A percentile compares a stretch with the other conserved stretches of the same genome.
Evolutionary conservation across 352 stramenopile genomes (phyloP).

Genomic region (Aphanomyces euteiches): DNA sequence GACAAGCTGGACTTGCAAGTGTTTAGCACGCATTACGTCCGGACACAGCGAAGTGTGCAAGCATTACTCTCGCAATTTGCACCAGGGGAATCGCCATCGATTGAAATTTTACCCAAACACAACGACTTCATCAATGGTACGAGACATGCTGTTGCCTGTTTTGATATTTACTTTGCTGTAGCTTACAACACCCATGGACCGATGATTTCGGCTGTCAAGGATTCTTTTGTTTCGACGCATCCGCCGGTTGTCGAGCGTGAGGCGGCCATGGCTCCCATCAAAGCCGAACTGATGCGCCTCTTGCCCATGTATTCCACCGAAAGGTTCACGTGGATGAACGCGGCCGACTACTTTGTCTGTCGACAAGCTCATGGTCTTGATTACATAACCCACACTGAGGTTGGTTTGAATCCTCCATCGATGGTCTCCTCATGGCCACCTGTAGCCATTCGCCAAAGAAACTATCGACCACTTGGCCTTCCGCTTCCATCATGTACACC

Average conservation of each 20-base stretch:
- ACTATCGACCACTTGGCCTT: constrained; percentile 53
- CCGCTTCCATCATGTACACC: constrained; percentile 61
- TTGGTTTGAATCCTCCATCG: constrained; percentile 38
- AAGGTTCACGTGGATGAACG: constrained; percentile 66
- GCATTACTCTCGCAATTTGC: constrained; percentile 55
- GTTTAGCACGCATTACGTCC: constrained; percentile 45
- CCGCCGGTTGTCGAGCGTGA: constrained; percentile 49
- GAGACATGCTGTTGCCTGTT: background rate
- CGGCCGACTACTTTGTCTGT: constrained; percentile 73
- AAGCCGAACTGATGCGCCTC: constrained; percentile 48
- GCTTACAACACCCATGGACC: constrained; percentile 12
- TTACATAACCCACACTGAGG: constrained; percentile 52
- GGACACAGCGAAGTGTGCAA: constrained; percentile 76
- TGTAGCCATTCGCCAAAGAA: constrained; percentile 4
- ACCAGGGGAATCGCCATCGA: constrained; percentile 33
- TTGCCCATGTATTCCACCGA: constrained; percentile 49
- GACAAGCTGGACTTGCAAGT: constrained; percentile 3
- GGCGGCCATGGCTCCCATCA: constrained; percentile 47
- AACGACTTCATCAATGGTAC: constrained; percentile 80
- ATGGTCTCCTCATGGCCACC: background rate
- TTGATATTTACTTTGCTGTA: background rate
- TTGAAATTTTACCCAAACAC: constrained; percentile 59
- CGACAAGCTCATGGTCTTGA: constrained; percentile 50
- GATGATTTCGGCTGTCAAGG: constrained; percentile 56
- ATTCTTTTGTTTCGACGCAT: constrained; percentile 47